Conservation (phyloP, 164 flowering plant species). For the Tetracentron sinense region DNA sequence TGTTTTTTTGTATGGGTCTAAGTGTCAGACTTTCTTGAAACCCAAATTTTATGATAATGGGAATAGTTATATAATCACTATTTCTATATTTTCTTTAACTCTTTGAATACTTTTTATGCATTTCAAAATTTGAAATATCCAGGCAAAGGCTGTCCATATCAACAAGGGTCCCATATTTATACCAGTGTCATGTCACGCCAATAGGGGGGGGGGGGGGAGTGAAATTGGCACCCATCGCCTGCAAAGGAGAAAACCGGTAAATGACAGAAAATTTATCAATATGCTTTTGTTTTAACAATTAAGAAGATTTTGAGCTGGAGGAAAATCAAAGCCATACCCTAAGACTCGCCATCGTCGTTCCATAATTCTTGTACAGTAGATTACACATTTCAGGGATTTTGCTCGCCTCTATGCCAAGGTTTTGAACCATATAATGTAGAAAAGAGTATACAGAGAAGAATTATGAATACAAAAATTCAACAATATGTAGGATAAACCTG, state of each 20-base stretch:
- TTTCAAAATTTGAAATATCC: too few relatives aligned
- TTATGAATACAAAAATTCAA: background rate
- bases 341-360: constrained; percentile 95
- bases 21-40: too few relatives aligned
- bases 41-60: too few relatives aligned
- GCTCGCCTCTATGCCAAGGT: constrained; percentile 60
- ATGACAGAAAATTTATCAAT: constrained; percentile 2
- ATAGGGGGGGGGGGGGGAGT: too few relatives aligned
- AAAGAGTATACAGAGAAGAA: background rate
- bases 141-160: too few relatives aligned
- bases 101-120: too few relatives aligned
- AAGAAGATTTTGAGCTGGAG: background rate
- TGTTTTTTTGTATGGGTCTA: too few relatives aligned
- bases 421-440: constrained; percentile 65
- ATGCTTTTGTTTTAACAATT: background rate
- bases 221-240: constrained; percentile 75
- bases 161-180: too few relatives aligned
- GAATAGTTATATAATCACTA: too few relatives aligned
- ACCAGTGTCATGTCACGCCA: too few relatives aligned
- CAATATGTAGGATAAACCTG: background rate
- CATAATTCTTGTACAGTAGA: constrained; percentile 63
- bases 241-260: too few relatives aligned
- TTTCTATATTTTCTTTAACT: too few relatives aligned
- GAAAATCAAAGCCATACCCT: constrained; percentile 34
- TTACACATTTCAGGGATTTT: constrained; percentile 50